A percentile compares a stretch with the other conserved stretches of the same genome.
These are phyloP conservation scores for Yarrowia divulgata DNA, from an alignment of 805 yeast genomes.

Conservation along the genomic window DNA sequence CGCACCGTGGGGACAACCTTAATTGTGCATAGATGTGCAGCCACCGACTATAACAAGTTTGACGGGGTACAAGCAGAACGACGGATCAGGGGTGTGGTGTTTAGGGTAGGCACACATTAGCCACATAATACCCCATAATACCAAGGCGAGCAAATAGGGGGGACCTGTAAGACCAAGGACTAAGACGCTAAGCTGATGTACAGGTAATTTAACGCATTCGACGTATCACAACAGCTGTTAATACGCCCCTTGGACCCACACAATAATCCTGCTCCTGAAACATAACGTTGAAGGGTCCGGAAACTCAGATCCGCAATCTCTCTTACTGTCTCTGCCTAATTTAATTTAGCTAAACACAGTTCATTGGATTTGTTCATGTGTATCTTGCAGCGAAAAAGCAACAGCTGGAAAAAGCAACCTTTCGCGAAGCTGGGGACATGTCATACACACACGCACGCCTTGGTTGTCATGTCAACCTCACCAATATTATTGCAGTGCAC, in stretches of 20 bases:
- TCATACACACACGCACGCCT: too few species aligned
- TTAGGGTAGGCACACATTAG: too few species aligned
- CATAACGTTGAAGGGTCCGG: neutral
- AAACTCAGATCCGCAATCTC: neutral
- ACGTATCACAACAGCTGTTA: too few species aligned
- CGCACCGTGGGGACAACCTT: conserved; percentile 1
- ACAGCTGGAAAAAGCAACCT: conserved; percentile 8
- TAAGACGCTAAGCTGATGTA: too few species aligned
- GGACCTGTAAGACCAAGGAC: too few species aligned
- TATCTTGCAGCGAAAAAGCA: conserved; percentile 15
- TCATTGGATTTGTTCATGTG: neutral
- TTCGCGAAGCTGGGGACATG: neutral
- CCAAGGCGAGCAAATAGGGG: too few species aligned
- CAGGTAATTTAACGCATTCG: too few species aligned
- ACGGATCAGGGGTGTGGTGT: too few species aligned
- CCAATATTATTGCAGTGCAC: neutral
- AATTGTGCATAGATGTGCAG: neutral
- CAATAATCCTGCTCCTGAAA: too few species aligned
- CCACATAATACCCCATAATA: too few species aligned
- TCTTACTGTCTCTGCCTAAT: neutral
- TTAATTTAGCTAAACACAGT: neutral
- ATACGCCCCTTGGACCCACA: too few species aligned
- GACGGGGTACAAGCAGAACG: neutral
- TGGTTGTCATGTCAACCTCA: neutral
- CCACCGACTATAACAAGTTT: neutral